Conservation (phyloP, 1,284 basidiomycete species). For the Trametes hirsuta region DNA sequence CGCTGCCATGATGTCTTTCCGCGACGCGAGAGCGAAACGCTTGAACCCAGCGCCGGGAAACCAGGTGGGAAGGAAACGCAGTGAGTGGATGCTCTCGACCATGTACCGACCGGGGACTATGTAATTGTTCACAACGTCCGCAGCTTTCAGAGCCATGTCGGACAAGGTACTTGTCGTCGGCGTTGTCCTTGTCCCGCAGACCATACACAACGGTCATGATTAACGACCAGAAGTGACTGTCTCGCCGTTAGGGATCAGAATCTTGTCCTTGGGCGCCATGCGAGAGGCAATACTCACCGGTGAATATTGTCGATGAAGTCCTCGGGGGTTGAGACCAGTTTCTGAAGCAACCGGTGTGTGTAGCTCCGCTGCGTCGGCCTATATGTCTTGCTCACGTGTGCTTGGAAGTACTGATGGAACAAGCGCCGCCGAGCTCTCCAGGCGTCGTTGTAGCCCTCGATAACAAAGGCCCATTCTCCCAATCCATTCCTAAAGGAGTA, state of each 20-base stretch:
- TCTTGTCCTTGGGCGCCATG: too few species aligned
- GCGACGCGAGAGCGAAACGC: constrained; percentile 42
- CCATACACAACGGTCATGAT: constrained; percentile 11
- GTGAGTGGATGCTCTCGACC: constrained; percentile 2
- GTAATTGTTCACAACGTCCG: constrained; percentile 7
- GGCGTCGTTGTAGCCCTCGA: too few species aligned
- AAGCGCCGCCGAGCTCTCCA: too few species aligned
- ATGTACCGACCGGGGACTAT: constrained; percentile 9
- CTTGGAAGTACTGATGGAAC: constrained; percentile 9
- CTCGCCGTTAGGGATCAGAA: not conserved
- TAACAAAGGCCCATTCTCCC: too few species aligned
- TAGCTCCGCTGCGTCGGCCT: not conserved
- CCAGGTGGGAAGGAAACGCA: constrained; percentile 44
- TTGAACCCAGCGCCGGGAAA: constrained; percentile 47
- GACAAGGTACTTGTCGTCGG: constrained; percentile 4
- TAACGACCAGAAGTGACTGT: constrained; percentile 7
- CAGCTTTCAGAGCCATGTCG: constrained; percentile 1
- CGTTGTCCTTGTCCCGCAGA: not conserved
- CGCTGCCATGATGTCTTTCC: constrained; percentile 14
- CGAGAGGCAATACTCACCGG: not conserved
- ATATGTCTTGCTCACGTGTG: constrained; percentile 1
- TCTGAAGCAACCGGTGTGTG: not conserved
- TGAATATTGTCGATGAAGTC: not conserved
- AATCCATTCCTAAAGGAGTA: too few species aligned
- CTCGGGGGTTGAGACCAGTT: not conserved